A percentile compares a stretch with the other conserved stretches of the same genome.
These are phyloP conservation scores for Parasarocladium wereldwijsianum DNA, from an alignment of 2,329 filamentous ascomycete species.

Conservation along the genomic window DNA sequence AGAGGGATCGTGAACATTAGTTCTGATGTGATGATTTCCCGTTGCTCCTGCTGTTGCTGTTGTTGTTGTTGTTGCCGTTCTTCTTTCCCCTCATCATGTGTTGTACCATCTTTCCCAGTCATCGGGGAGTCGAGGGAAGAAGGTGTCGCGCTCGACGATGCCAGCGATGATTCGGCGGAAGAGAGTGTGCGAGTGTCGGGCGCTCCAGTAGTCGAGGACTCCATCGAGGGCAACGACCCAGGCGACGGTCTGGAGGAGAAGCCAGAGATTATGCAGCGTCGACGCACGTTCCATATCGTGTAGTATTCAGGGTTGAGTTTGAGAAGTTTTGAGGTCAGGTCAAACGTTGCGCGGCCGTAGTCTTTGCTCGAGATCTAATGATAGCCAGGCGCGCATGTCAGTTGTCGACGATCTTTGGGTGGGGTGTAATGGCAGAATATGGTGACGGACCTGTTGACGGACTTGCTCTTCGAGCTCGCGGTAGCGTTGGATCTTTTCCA, in stretches of 20 bases:
- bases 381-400: not conserved
- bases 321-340: conserved; percentile 58
- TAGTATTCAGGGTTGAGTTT: conserved; percentile 77
- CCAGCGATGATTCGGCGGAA: conserved; percentile 43
- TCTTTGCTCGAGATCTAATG: conserved; percentile 25
- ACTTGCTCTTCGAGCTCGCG: conserved; percentile 55
- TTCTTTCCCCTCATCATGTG: conserved; percentile 16
- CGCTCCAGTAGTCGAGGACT: conserved; percentile 37
- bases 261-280: conserved; percentile 49
- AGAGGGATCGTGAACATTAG: conserved; percentile 73
- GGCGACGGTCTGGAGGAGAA: conserved; percentile 38
- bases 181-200: conserved; percentile 44
- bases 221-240: conserved; percentile 39
- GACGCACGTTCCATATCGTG: conserved; percentile 80
- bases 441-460: conserved; percentile 42
- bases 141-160: conserved; percentile 36
- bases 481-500: conserved; percentile 64
- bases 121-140: conserved; percentile 28
- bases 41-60: conserved; percentile 3
- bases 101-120: conserved; percentile 40
- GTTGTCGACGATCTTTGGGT: not conserved
- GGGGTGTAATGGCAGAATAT: not conserved
- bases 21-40: conserved; percentile 52
- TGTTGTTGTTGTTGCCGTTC: conserved; percentile 10
- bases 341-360: conserved; percentile 42